Base-by-base conservation (phyloP, 2,329 filamentous ascomycete genomes). In the Amesomyces nigricolor region DNA sequence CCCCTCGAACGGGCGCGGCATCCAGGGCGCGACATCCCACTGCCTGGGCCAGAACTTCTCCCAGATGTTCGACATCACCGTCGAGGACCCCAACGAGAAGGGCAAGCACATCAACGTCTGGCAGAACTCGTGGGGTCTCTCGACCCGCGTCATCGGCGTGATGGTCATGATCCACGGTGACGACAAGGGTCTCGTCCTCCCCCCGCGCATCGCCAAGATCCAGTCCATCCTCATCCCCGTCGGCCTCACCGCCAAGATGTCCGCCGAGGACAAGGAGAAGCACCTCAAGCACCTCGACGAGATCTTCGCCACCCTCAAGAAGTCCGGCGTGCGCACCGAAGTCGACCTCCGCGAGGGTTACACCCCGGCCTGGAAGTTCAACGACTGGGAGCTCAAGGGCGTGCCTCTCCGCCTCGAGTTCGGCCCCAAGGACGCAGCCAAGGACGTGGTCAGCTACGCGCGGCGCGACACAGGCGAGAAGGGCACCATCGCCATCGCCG, bases 91-190 rank as follows among this genome's bases (percentile, higher is more conserved):
- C 22, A 78, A 79, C 58, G 81, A 94, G 71, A 87, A 89, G 74
- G 88, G 88, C 62, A 80, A 86, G 64, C 86, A 90, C 67, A 76
- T 96, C 54, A 77, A 92, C 68, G 91, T 97, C 55, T 97, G 92
- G 91, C 94, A 99, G 72, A 99, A 99, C 78, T 96, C 91, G 13
- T 99, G 94, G 94, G 94, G 94, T 73, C 82, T 99, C 58, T 97
- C 92, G 1, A 99, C 94, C 53, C 90, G 94, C 70, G 90, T 92
- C 55, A 95, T 99, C 63, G 95, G 94, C 75, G 91, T 97, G 71
- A 97, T 97, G 92, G 89, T 96, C 67, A 94, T 99, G 85, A 91
- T 95, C 58, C 94, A 99, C 74, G 87, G 91, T 66, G 94, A 99
- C 70, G 88, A 99, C 76, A 92, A 92, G 73, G 94, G 94, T 61